Evolutionary conservation across 345 rosid genomes (phyloP).

Genomic region (Dipteronia sinensis): DNA sequence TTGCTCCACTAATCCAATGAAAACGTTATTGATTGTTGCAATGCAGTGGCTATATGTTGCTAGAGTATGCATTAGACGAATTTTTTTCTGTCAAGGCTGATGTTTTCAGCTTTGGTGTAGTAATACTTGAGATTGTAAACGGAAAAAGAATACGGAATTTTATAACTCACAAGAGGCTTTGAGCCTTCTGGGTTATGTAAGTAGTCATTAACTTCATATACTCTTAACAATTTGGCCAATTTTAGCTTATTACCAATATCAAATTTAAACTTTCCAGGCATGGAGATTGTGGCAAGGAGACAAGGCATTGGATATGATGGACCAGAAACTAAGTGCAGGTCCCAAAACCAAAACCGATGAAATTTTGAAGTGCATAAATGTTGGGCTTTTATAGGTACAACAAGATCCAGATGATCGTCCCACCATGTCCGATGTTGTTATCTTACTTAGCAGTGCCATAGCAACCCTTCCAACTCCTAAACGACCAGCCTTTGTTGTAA

Average conservation of each 20-base stretch:
- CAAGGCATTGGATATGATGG: constrained; percentile 39
- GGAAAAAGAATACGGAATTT: constrained; percentile 30
- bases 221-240: not conserved
- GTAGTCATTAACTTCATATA: not conserved
- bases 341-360: constrained; percentile 20
- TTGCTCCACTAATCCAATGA: not conserved
- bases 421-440: constrained; percentile 29
- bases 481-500: too few relatives aligned
- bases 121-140: constrained; percentile 33
- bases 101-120: constrained; percentile 38
- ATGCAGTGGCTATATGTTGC: constrained; percentile 34
- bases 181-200: constrained; percentile 29
- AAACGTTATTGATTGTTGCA: not conserved
- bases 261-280: constrained; percentile 32
- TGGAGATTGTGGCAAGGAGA: constrained; percentile 54
- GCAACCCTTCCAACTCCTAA: too few relatives aligned
- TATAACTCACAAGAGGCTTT: constrained; percentile 9
- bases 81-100: constrained; percentile 33
- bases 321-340: constrained; percentile 26
- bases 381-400: constrained; percentile 37
- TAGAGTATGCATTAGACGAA: constrained; percentile 26
- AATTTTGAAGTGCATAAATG: constrained; percentile 28
- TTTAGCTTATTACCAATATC: not conserved
- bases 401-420: constrained; percentile 40
- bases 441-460: not conserved